Percentiles rank a stretch among this genome's conserved stretches.
These are phyloP conservation scores for Fusarium equiseti DNA, from an alignment of 2,329 filamentous ascomycete species.

Conservation along the genomic window DNA sequence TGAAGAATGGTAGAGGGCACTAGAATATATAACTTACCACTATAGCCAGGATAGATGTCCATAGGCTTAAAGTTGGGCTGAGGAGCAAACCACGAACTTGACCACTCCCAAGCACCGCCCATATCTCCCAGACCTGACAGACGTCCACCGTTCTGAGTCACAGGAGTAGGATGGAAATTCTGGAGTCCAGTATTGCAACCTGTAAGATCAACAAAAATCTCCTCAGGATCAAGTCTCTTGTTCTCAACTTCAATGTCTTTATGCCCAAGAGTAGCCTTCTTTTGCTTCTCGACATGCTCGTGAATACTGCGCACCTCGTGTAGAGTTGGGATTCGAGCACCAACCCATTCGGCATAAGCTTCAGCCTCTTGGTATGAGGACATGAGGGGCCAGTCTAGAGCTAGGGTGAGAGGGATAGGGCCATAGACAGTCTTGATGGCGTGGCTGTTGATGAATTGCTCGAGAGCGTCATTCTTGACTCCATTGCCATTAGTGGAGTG, in stretches of 20 bases:
- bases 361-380: no score
- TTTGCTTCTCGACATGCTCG: background rate
- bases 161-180: background rate
- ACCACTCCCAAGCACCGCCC: slow-evolving; percentile 1
- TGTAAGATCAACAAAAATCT: slow-evolving; percentile 2
- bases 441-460: background rate
- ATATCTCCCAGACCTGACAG: slow-evolving; percentile 2
- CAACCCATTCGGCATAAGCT: no score
- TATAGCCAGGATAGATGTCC: background rate
- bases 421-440: background rate
- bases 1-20: background rate
- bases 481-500: background rate
- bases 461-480: background rate
- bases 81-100: background rate
- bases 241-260: background rate
- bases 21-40: background rate
- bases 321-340: no score
- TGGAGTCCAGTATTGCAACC: background rate
- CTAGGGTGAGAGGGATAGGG: no score
- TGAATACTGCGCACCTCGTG: no score
- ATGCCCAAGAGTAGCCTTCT: background rate
- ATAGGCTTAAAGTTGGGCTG: background rate
- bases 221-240: background rate
- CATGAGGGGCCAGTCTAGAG: no score
- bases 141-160: background rate